Evolutionary conservation across 345 rosid species (phyloP).

Genomic region (Syzygium aromaticum): DNA sequence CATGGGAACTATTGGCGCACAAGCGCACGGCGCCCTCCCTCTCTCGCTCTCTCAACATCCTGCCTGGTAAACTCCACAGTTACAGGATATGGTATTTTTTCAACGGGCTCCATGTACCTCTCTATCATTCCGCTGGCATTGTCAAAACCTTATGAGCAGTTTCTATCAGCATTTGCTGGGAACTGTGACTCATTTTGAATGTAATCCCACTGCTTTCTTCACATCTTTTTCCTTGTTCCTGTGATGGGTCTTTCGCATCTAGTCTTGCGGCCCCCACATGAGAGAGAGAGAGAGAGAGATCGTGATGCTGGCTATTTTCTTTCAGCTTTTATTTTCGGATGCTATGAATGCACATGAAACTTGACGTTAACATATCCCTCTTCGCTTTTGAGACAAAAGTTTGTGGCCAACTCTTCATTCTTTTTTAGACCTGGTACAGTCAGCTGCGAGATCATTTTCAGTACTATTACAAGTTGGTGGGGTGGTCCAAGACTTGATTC

Average conservation of each 20-base stretch:
- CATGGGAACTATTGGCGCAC: background rate
- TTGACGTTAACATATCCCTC: background rate
- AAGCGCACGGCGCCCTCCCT: background rate
- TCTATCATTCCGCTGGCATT: constrained; percentile 5
- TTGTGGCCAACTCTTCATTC: background rate
- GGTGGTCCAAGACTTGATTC: background rate
- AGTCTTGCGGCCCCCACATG: background rate
- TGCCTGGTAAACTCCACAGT: background rate
- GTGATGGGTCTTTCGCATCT: background rate
- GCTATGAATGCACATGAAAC: background rate
- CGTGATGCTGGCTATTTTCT: background rate
- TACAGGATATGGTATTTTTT: background rate
- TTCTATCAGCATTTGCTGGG: constrained; percentile 17
- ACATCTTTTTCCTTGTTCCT: background rate
- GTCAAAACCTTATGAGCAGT: constrained; percentile 5
- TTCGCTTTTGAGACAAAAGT: background rate
- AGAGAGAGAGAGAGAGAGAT: background rate
- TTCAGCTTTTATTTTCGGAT: background rate
- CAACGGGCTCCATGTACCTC: background rate
- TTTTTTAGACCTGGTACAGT: background rate
- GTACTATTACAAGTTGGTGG: background rate
- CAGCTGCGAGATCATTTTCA: background rate
- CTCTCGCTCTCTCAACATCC: background rate
- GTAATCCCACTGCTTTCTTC: background rate
- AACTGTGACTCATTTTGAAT: background rate